Conservation (phyloP, 2,329 filamentous ascomycete genomes). For the Aspergillus ruber region DNA sequence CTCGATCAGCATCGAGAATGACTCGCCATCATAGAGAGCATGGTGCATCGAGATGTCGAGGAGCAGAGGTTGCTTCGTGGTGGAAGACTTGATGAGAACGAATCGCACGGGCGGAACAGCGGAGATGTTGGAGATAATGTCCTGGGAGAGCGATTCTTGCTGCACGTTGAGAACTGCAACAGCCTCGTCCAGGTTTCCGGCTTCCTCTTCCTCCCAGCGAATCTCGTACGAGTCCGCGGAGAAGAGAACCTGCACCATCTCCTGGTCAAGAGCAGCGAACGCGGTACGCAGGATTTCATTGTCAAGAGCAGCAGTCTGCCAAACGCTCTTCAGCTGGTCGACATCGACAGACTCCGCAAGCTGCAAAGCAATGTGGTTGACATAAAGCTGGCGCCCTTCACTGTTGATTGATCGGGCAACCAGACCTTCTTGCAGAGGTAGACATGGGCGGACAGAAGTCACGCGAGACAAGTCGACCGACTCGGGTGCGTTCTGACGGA, state of each 20-base stretch:
- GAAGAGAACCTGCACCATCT: constrained; percentile 32
- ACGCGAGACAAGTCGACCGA: constrained; percentile 9
- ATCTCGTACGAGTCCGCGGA: constrained; percentile 6
- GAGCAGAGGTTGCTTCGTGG: constrained; percentile 8
- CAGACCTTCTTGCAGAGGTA: constrained; percentile 28
- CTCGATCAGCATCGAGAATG: constrained; percentile 27
- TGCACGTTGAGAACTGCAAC: constrained; percentile 4
- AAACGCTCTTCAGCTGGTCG: constrained; percentile 19
- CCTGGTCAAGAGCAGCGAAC: constrained; percentile 30
- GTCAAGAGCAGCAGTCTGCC: constrained; percentile 21
- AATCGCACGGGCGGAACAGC: constrained; percentile 22
- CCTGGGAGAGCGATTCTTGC: constrained; percentile 12
- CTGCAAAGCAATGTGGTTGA: constrained; percentile 34
- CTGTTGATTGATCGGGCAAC: constrained; percentile 33
- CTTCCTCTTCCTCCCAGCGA: constrained; percentile 17
- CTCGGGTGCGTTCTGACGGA: constrained; percentile 9
- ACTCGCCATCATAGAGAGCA: constrained; percentile 31
- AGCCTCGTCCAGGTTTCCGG: constrained; percentile 8
- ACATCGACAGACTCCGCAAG: constrained; percentile 23
- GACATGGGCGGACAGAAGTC: constrained; percentile 19
- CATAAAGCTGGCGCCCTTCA: constrained; percentile 26
- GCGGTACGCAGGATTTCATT: constrained; percentile 36
- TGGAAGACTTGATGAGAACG: constrained; percentile 10
- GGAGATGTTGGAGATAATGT: constrained; percentile 22
- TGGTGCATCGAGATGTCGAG: constrained; percentile 33